phyloP scores from a whole-genome alignment of 441 rosid genomes.

The Metrosideros polymorpha region DNA sequence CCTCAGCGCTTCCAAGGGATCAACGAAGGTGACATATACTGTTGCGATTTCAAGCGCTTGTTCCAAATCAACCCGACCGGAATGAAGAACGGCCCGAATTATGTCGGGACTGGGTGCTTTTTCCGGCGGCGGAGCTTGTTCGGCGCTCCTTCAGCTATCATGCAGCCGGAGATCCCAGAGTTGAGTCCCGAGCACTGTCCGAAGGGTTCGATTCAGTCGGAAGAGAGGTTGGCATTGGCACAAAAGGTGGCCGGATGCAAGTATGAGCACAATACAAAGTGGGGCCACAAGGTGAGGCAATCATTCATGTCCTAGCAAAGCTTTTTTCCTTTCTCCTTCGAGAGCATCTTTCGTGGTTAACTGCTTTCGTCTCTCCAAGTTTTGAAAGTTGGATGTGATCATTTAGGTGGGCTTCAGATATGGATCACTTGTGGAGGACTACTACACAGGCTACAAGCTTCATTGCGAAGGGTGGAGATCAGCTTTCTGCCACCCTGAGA shows the following conservation, averaged over 20 bases:
- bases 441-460: slow-evolving; percentile 39
- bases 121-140: slow-evolving; percentile 36
- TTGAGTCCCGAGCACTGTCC: slow-evolving; percentile 14
- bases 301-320: neutral
- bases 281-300: slow-evolving; percentile 52
- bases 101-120: slow-evolving; percentile 49
- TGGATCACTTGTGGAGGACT: slow-evolving; percentile 74
- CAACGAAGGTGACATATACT: slow-evolving; percentile 45
- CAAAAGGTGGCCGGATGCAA: slow-evolving; percentile 35
- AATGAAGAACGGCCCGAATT: slow-evolving; percentile 26
- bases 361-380: neutral
- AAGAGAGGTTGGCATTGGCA: slow-evolving; percentile 24
- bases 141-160: slow-evolving; percentile 20
- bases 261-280: slow-evolving; percentile 38
- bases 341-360: neutral
- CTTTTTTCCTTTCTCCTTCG: neutral
- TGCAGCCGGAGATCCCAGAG: slow-evolving; percentile 20
- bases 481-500: slow-evolving; percentile 40
- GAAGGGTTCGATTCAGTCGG: slow-evolving; percentile 19
- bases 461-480: slow-evolving; percentile 74
- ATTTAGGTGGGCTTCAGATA: slow-evolving; percentile 62
- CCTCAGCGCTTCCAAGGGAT: slow-evolving; percentile 53
- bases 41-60: slow-evolving; percentile 21
- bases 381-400: neutral
- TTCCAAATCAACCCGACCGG: slow-evolving; percentile 31